phyloP scores from a whole-genome alignment of 2,329 filamentous ascomycete genomes.

The Cytospora schulzeri region DNA sequence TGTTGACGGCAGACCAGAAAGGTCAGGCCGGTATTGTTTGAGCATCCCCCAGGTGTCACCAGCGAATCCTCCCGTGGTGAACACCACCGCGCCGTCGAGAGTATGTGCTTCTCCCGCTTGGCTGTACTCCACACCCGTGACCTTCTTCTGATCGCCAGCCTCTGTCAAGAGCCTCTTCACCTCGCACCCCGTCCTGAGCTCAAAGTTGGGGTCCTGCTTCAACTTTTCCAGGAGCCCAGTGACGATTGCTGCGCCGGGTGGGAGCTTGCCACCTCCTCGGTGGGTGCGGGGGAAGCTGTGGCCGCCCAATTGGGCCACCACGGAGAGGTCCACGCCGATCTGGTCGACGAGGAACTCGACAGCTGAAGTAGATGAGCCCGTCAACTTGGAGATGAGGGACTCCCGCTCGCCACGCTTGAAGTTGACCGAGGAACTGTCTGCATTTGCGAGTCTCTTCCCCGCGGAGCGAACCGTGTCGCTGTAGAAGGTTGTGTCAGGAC shows the following conservation, averaged over 20 bases:
- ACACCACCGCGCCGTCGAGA: slow-evolving; percentile 57
- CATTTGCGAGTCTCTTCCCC: slow-evolving; percentile 44
- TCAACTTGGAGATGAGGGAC: slow-evolving; percentile 51
- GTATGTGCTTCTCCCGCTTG: slow-evolving; percentile 40
- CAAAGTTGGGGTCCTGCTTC: slow-evolving; percentile 51
- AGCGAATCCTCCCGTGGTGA: slow-evolving; percentile 64
- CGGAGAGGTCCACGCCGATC: slow-evolving; percentile 59
- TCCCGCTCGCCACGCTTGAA: slow-evolving; percentile 38
- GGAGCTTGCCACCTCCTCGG: slow-evolving; percentile 55
- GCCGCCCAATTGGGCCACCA: slow-evolving; percentile 61
- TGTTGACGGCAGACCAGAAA: slow-evolving; percentile 62
- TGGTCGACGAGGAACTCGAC: slow-evolving; percentile 60
- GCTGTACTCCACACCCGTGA: slow-evolving; percentile 56
- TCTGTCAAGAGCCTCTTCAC: slow-evolving; percentile 53
- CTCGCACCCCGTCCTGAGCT: slow-evolving; percentile 52
- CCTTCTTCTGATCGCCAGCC: slow-evolving; percentile 31
- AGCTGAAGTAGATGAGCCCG: slow-evolving; percentile 47
- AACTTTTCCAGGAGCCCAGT: slow-evolving; percentile 54
- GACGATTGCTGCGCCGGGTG: slow-evolving; percentile 62
- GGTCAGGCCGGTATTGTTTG: slow-evolving; percentile 58
- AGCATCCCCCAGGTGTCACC: slow-evolving; percentile 62
- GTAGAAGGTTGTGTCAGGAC: slow-evolving; percentile 46
- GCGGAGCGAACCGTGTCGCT: slow-evolving; percentile 61
- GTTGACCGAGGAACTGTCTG: slow-evolving; percentile 27
- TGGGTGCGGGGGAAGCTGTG: slow-evolving; percentile 61